phyloP scores from a whole-genome alignment of 768 basidiomycete genomes.

The Sarcodon sp. region DNA sequence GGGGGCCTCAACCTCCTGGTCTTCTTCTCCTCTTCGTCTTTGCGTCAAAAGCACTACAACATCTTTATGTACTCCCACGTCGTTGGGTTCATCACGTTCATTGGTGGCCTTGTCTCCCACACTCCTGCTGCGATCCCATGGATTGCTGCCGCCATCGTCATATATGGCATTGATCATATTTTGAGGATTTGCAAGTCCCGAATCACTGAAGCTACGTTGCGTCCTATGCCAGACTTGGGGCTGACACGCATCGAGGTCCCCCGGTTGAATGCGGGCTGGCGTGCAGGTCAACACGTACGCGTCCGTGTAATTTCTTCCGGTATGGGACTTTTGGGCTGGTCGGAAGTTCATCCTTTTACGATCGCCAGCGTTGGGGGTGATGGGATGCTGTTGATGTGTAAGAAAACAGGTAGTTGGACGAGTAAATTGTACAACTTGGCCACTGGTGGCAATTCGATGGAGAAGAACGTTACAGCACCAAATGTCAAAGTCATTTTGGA shows the following conservation, averaged over 20 bases:
- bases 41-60: too few species aligned
- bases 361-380: conserved; percentile 16
- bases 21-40: too few species aligned
- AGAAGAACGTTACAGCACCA: conserved; percentile 8
- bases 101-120: conserved; percentile 4
- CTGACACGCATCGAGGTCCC: conserved; percentile 35
- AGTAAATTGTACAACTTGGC: conserved; percentile 27
- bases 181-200: conserved; percentile 35
- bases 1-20: conserved; percentile 23
- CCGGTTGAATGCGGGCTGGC: conserved; percentile 35
- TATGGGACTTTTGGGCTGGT: conserved; percentile 24
- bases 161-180: conserved; percentile 33
- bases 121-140: conserved; percentile 23
- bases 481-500: conserved; percentile 31
- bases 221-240: conserved; percentile 29
- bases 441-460: conserved; percentile 14
- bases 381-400: conserved; percentile 37
- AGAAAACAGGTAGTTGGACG: conserved; percentile 40
- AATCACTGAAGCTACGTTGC: conserved; percentile 27
- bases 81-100: conserved; percentile 1
- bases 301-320: conserved; percentile 29
- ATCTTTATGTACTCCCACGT: conserved; percentile 17
- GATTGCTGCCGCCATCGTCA: conserved; percentile 21
- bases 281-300: conserved; percentile 49
- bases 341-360: conserved; percentile 30